These are phyloP conservation scores for Hygrophorus pudorinus DNA, from an alignment of 768 basidiomycete species.

Conservation along the genomic window DNA sequence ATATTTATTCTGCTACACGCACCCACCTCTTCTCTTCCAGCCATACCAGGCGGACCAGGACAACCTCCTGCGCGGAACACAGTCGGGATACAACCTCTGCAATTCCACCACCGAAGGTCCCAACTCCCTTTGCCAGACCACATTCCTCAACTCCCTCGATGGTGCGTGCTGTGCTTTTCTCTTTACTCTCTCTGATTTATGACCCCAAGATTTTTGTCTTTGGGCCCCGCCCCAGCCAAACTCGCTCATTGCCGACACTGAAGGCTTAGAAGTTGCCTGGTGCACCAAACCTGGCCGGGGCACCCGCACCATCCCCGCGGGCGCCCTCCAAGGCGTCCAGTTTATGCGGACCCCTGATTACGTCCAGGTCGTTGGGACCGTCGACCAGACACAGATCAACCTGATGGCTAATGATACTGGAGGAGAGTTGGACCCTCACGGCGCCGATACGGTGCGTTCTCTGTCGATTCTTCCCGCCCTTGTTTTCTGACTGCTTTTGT, in stretches of 20 bases:
- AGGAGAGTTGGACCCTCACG: constrained; percentile 70
- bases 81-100: constrained; percentile 51
- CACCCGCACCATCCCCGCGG: constrained; percentile 60
- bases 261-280: constrained; percentile 62
- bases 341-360: constrained; percentile 58
- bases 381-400: constrained; percentile 63
- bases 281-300: constrained; percentile 69
- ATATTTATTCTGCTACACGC: background rate
- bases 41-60: constrained; percentile 41
- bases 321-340: constrained; percentile 59
- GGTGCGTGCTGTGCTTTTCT: constrained; percentile 22
- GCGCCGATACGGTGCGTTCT: constrained; percentile 35
- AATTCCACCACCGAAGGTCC: constrained; percentile 49
- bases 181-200: constrained; percentile 11
- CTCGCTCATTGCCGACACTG: constrained; percentile 56
- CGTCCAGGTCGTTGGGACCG: constrained; percentile 51
- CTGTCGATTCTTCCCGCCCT: constrained; percentile 14
- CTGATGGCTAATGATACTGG: constrained; percentile 39
- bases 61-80: constrained; percentile 37
- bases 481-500: constrained; percentile 8
- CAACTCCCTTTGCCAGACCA: constrained; percentile 48
- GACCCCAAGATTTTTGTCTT: constrained; percentile 57
- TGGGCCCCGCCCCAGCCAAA: constrained; percentile 44
- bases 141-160: constrained; percentile 39
- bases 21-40: constrained; percentile 18